Percentiles rank a stretch among this genome's conserved stretches.
Evolutionary conservation across 2,329 filamentous ascomycete genomes (phyloP).

Genomic region (Exophiala aquamarina): DNA sequence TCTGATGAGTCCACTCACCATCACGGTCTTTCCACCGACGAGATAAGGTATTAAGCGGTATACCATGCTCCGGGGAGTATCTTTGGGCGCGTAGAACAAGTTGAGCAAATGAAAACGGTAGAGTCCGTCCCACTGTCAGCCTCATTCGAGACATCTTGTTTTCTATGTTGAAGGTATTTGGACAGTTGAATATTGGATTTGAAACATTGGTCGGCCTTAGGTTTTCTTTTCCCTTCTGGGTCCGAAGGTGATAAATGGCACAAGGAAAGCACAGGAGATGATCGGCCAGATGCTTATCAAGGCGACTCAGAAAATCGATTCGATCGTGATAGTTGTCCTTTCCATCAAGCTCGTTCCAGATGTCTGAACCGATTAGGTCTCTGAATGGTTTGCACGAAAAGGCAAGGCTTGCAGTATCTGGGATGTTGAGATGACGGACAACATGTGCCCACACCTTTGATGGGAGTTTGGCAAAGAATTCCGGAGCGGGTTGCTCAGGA

Average conservation of each 20-base stretch:
- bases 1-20: conserved; percentile 54
- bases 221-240: conserved; percentile 52
- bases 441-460: conserved; percentile 48
- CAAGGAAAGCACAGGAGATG: conserved; percentile 63
- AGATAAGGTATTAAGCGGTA: conserved; percentile 46
- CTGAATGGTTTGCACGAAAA: conserved; percentile 50
- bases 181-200: conserved; percentile 59
- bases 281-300: conserved; percentile 53
- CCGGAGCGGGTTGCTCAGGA: conserved; percentile 11
- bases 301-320: conserved; percentile 50
- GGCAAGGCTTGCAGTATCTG: conserved; percentile 51
- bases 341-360: conserved; percentile 34
- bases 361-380: conserved; percentile 40
- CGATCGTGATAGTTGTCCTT: conserved; percentile 48
- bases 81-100: conserved; percentile 52
- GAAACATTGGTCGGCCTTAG: conserved; percentile 54
- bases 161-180: conserved; percentile 51
- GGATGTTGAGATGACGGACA: conserved; percentile 41
- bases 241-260: conserved; percentile 55
- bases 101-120: conserved; percentile 61
- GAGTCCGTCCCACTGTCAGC: conserved; percentile 54
- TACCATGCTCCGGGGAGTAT: conserved; percentile 50
- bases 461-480: conserved; percentile 46
- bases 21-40: conserved; percentile 54
- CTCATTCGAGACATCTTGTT: conserved; percentile 51